Conservation (phyloP, 1,284 basidiomycete genomes). For the Trametes polyzona region DNA sequence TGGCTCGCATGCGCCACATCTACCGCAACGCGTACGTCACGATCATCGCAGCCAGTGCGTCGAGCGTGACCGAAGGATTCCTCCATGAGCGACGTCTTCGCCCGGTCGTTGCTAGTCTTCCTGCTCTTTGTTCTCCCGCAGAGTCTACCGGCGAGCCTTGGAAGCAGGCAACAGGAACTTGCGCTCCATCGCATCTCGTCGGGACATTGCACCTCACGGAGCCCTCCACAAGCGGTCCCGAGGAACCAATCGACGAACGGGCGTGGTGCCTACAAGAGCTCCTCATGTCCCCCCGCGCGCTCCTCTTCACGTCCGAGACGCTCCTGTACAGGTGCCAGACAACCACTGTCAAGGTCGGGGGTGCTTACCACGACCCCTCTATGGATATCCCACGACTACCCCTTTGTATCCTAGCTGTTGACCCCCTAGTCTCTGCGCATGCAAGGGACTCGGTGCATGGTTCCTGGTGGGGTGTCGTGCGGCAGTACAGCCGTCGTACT, state of each 20-base stretch:
- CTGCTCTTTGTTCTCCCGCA: conserved; percentile 14
- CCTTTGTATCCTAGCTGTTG: conserved; percentile 10
- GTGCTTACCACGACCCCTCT: conserved; percentile 9
- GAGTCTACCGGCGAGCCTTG: too few relatives aligned
- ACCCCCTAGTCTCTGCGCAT: background rate
- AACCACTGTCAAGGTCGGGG: conserved; percentile 13
- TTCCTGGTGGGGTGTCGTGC: conserved; percentile 15
- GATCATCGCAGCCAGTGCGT: conserved; percentile 1
- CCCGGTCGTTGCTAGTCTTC: conserved; percentile 8
- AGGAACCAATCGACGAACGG: conserved; percentile 10
- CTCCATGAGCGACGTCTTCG: background rate
- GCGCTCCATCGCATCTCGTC: too few relatives aligned
- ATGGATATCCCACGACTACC: conserved; percentile 5
- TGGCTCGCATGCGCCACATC: conserved; percentile 1
- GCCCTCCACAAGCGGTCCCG: too few relatives aligned
- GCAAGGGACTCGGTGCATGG: conserved; percentile 1
- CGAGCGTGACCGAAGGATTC: background rate
- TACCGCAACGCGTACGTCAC: conserved; percentile 6
- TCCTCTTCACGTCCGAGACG: conserved; percentile 20
- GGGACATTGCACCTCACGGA: too few relatives aligned
- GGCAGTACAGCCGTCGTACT: conserved; percentile 17
- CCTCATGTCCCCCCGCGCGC: conserved; percentile 16
- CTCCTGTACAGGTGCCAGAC: conserved; percentile 20
- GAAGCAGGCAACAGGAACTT: too few relatives aligned
- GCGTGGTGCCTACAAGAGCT: conserved; percentile 22